Base-by-base conservation (phyloP, 2,329 filamentous ascomycete genomes). In the Metarhizium rileyi region DNA sequence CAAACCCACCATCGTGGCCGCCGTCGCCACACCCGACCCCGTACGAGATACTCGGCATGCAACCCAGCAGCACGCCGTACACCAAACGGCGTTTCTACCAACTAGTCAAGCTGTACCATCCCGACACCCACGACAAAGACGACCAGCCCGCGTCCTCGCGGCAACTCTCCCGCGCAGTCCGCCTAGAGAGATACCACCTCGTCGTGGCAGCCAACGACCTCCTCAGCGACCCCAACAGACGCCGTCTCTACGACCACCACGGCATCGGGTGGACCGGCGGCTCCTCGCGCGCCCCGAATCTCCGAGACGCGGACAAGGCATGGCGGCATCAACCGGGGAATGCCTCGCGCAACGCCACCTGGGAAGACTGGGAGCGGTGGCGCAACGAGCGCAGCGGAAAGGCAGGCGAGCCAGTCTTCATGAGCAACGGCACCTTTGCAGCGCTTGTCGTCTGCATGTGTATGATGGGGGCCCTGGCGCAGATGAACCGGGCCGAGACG, bases 341-440 rank as follows among this genome's bases (percentile, higher is more conserved):
- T 49, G 65, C 78, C 12, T 75, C 75, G 46, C 68, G 70, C 57
- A 97, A 97, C 64, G 93, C 89, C 1, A 97, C 93, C 0, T 98
- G 93, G 93, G 93, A 98, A 64, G 93, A 98, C 65, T 96, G 90
- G 90, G 88, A 95, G 70, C 76, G 76, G 42, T 95, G 86, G 83
- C 78, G 87, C 58, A 73, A 80, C 30, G 65, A 74, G 65, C 63
- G 72, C 61, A 65, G 73, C 45, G 70, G 73, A 57, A 61, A 59
- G 60, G 64, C 64, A 55, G 70, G 67, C 55, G 68, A 75, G 54
- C 77, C 77, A 0, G 58, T 83, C 47, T 86, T 82, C 66, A 82
- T 91, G 68, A 87, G 85, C 51, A 95, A 95, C 61, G 80, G 82
- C 40, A 76, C 82, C 12, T 97, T 97, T 62, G 78, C 79, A 5